Percentiles rank a stretch among this genome's conserved stretches.
phyloP scores from a whole-genome alignment of 202 grass and related monocot genomes.

The Panicum hallii region DNA sequence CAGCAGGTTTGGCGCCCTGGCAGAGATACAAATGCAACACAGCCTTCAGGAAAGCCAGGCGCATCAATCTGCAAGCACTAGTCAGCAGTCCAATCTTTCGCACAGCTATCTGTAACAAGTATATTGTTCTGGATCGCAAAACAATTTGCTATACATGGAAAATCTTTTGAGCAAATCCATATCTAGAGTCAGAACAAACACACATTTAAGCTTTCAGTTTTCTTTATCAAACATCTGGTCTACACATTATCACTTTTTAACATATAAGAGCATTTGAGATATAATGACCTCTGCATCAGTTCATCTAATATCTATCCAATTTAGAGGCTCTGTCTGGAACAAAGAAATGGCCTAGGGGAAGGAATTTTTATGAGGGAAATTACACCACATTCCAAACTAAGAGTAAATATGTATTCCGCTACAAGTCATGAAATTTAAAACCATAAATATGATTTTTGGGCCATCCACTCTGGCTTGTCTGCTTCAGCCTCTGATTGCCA shows the following conservation, averaged over 20 bases:
- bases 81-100: not conserved
- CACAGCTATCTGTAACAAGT: not conserved
- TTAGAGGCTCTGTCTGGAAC: not conserved
- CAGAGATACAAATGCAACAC: not conserved
- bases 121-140: not conserved
- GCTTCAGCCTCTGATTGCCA: not conserved
- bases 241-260: not conserved
- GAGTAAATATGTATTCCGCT: not conserved
- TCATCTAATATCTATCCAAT: conserved; percentile 30
- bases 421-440: not conserved
- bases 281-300: not conserved
- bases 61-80: not conserved
- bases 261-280: not conserved
- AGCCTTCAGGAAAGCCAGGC: not conserved
- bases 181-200: conserved; percentile 1
- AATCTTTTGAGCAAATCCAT: not conserved
- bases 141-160: not conserved
- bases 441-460: not conserved
- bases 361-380: not conserved
- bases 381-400: not conserved
- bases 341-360: not conserved
- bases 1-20: not conserved
- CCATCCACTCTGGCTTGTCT: not conserved
- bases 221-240: conserved; percentile 23
- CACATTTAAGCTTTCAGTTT: not conserved